phyloP scores from a whole-genome alignment of 1,284 basidiomycete genomes.

The Blastosporella zonata region DNA sequence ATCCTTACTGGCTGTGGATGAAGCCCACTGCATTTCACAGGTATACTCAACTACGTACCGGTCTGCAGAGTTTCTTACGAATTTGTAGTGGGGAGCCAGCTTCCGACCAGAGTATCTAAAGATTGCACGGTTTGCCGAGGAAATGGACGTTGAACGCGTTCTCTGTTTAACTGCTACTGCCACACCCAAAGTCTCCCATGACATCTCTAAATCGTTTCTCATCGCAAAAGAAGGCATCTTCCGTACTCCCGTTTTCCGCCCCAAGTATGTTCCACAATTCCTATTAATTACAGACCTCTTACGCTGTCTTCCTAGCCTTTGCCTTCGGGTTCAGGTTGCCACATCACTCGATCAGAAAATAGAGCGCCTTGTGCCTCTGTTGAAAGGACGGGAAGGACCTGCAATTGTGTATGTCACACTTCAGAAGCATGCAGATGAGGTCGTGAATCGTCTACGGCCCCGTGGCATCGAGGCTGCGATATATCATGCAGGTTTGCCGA shows the following conservation, averaged over 20 bases:
- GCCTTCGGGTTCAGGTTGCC: slow-evolving; percentile 12
- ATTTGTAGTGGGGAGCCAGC: slow-evolving; percentile 17
- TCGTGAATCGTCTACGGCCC: slow-evolving; percentile 6
- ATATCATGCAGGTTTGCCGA: slow-evolving; percentile 15
- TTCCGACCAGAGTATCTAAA: slow-evolving; percentile 19
- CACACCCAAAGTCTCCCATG: slow-evolving; percentile 12
- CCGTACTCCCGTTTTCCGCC: slow-evolving; percentile 15
- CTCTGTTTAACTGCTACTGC: slow-evolving; percentile 19
- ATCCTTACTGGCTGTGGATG: slow-evolving; percentile 69
- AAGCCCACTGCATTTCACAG: slow-evolving; percentile 63
- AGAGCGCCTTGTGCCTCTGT: slow-evolving; percentile 12
- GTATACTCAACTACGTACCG: slow-evolving; percentile 13
- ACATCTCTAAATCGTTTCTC: slow-evolving; percentile 13
- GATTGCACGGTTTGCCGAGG: slow-evolving; percentile 17
- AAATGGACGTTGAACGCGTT: slow-evolving; percentile 16
- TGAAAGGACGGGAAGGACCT: slow-evolving; percentile 11
- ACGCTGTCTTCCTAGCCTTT: slow-evolving; percentile 8
- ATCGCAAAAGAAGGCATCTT: slow-evolving; percentile 16
- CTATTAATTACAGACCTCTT: background rate
- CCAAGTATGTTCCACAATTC: slow-evolving; percentile 10
- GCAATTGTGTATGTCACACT: slow-evolving; percentile 19
- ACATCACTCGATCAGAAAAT: slow-evolving; percentile 13
- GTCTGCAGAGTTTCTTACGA: background rate
- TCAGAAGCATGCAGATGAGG: slow-evolving; percentile 15
- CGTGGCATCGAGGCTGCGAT: slow-evolving; percentile 13